Evolutionary conservation across 2,329 filamentous ascomycete species (phyloP), one percentile per base, ranked within the genome.

Genomic region (Penicillium glabrum): DNA sequence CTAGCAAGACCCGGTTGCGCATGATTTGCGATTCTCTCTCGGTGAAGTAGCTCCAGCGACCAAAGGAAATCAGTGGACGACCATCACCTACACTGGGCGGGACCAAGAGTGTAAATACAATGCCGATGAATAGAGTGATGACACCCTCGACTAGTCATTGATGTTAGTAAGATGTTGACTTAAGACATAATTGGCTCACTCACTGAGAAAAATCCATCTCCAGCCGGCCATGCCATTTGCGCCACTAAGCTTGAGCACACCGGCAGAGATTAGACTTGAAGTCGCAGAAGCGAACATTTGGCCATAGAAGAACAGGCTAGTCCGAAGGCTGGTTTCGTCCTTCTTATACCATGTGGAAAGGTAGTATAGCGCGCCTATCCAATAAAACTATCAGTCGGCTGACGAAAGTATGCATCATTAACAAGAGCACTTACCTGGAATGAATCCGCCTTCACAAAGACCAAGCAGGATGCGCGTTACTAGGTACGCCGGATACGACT

Each of bases 291-390:
- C 82, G 16, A 83, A 74, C 65, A 82, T 78, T 62, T 83, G 83
- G 11, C 82, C 83, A 54, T 84, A 81, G 70, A 81, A 85, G 68
- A 84, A 84, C 33, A 83, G 65, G 65, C 80, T 80, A 48, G 83
- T 77, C 9, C 82, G 76, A 57, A 83, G 80, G 53, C 79, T 80
- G 0, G 79, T 80, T 64, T 85, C 82, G 3, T 73, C 72, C 3
- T 75, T 76, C 0, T 80, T 83, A 66, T 85, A 85, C 82, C 82
- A 85, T 1, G 79, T 81, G 0, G 81, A 82, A 1, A 85, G 69
- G 2, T 81, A 71, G 46, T 72, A 72, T 4, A 72, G 54, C n/a
- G 69, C 69, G n/a, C 69, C 68, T 69, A n/a, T 24, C 33, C 13
- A 2, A 3, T 1, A 52, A 7, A 46, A 57, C 2, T 37, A 56